phyloP scores from a whole-genome alignment of 2,329 filamentous ascomycete species.

The Aschersonia sp. region DNA sequence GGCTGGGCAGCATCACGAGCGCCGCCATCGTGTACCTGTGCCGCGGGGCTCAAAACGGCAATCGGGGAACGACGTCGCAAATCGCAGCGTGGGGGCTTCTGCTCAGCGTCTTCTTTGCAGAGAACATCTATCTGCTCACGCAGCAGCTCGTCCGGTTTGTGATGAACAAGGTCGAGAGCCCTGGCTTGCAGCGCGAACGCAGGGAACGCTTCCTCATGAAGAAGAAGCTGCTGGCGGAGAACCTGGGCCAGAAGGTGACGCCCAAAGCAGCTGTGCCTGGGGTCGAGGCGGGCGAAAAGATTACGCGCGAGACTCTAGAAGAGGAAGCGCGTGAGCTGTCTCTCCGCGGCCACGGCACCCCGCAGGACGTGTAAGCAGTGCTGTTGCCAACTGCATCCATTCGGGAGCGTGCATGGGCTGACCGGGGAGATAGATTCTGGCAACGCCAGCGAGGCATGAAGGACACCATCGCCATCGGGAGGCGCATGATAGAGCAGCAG shows the following conservation, averaged over 20 bases:
- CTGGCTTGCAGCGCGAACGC: slow-evolving; percentile 72
- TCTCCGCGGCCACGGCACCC: slow-evolving; percentile 29
- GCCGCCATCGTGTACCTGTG: slow-evolving; percentile 86
- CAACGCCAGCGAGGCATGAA: slow-evolving; percentile 40
- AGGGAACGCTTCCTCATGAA: slow-evolving; percentile 68
- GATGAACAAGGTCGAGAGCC: slow-evolving; percentile 70
- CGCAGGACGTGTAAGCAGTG: slow-evolving; percentile 31
- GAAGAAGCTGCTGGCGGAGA: slow-evolving; percentile 65
- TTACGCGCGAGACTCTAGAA: slow-evolving; percentile 50
- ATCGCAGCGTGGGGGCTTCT: slow-evolving; percentile 73
- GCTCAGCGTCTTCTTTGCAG: slow-evolving; percentile 67
- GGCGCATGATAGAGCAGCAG: slow-evolving; percentile 36
- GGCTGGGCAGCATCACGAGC: slow-evolving; percentile 81
- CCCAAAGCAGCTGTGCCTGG: slow-evolving; percentile 31
- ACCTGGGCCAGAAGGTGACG: slow-evolving; percentile 41
- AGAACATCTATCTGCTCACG: slow-evolving; percentile 76
- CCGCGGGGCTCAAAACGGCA: slow-evolving; percentile 50
- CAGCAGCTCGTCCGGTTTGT: slow-evolving; percentile 58
- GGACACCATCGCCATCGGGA: slow-evolving; percentile 43
- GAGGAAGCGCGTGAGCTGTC: slow-evolving; percentile 43
- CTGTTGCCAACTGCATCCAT: too few species aligned
- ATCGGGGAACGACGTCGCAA: slow-evolving; percentile 49
- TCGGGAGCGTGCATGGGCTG: neutral
- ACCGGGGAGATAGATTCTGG: slow-evolving; percentile 37
- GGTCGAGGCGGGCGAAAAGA: slow-evolving; percentile 40